Evolutionary conservation across 345 rosid species (phyloP), one percentile per base, ranked within the genome.

Genomic region (Acer campestre): DNA sequence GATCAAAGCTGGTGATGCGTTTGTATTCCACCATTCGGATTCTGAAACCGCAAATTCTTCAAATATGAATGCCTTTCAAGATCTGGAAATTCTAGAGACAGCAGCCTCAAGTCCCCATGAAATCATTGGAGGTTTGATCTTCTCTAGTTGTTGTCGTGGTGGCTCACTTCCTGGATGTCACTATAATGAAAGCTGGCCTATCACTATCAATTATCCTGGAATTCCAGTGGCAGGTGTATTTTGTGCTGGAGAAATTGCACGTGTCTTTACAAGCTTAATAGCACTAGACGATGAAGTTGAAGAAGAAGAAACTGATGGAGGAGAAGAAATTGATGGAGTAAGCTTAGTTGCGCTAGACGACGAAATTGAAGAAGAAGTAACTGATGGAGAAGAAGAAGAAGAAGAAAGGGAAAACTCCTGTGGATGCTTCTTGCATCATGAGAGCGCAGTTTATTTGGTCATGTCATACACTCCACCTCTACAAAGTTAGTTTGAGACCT

Each of bases 21-120:
- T 84, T 63, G 56, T 83, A 40, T 75, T 83, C 71, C 83, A 81
- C 78, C 85, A 86, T 40, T 74, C 86, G 2, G 89, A 86, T 67
- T 56, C 69, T 10, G 82, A 79, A 0, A 79, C 85, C 7, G 82
- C 89, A 53, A 38, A 71, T 18, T 38, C 67, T 13, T 46, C 85
- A n/a, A 68, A 72, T 53, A 31, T 31, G 10, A 23, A 44, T 13
- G 80, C 77, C 51, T 68, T 20, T 3, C 56, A 69, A 51, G 71
- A 76, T n/a, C 75, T 83, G 13, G 59, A 22, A 56, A 7, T 12
- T 48, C 73, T 83, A 40, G 77, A 69, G 67, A 29, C 48, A 27
- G 71, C 78, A 6, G 7, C 29, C 31, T 16, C 73, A 64, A 64
- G 40, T 59, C 8, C 9, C 62, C 12, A 18, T 11, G 48, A 74